Conservation (phyloP, 2,329 filamentous ascomycete genomes). For the Paracorniculantispora psalliotae region DNA sequence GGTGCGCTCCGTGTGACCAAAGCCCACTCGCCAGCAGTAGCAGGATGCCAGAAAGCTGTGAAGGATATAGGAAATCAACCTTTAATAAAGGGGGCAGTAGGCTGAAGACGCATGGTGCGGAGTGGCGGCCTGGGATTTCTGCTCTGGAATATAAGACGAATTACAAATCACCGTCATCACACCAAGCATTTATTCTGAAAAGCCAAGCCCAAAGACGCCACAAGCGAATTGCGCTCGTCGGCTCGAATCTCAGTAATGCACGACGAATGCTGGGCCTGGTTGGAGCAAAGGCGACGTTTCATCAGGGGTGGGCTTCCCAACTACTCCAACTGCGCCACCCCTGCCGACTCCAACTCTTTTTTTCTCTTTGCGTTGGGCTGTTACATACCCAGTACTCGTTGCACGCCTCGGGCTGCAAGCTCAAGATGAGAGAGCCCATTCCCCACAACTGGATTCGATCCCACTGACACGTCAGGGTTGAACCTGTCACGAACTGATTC, state of each 20-base stretch:
- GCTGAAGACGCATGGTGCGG: too few relatives aligned
- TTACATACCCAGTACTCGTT: neutral
- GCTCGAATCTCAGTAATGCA: neutral
- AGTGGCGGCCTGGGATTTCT: too few relatives aligned
- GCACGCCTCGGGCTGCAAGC: neutral
- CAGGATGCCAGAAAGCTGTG: neutral
- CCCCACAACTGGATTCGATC: neutral
- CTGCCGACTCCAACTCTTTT: neutral
- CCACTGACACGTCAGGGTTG: neutral
- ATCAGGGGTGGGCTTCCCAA: constrained; percentile 1
- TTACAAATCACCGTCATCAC: too few relatives aligned
- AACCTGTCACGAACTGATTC: neutral
- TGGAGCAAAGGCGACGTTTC: neutral
- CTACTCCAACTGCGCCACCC: constrained; percentile 1
- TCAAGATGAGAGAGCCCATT: neutral
- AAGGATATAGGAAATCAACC: too few relatives aligned
- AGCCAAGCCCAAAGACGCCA: neutral
- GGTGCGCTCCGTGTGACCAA: neutral
- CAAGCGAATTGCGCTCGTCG: neutral
- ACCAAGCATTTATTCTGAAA: neutral
- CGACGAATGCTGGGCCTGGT: neutral
- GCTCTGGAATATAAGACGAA: too few relatives aligned
- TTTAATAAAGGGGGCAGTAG: too few relatives aligned
- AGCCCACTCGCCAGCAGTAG: neutral
- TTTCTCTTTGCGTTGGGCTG: neutral